These are phyloP conservation scores for Ulmus americana DNA, from an alignment of 331 rosid species.

Conservation along the genomic window DNA sequence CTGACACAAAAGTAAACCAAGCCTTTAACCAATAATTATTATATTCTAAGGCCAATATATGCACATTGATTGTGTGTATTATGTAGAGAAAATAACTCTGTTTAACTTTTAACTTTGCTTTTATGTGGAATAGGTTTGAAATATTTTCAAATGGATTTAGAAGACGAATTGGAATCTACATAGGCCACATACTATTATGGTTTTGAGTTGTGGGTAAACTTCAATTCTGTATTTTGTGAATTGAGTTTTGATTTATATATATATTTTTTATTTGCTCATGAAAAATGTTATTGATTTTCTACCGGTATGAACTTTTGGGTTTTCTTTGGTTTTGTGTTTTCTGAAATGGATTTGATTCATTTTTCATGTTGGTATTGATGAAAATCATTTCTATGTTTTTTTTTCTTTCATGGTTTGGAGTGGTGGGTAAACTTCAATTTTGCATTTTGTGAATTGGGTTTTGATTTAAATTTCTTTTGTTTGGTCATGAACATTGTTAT, in stretches of 20 bases:
- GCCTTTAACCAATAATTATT: conserved; percentile 5
- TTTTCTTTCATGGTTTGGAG: background rate
- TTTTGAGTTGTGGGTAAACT: background rate
- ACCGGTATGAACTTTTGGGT: background rate
- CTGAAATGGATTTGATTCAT: background rate
- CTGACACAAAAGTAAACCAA: conserved; percentile 5
- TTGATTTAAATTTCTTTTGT: background rate
- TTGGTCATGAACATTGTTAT: background rate
- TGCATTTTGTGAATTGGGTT: conserved; percentile 7
- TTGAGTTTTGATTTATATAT: conserved; percentile 19
- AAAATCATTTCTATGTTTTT: background rate
- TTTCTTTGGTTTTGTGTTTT: conserved; percentile 10
- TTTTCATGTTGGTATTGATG: background rate
- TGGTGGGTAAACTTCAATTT: conserved; percentile 3
- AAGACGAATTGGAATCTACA: too few relatives aligned
- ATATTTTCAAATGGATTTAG: too few relatives aligned
- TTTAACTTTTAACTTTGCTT: conserved; percentile 2
- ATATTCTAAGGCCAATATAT: conserved; percentile 1
- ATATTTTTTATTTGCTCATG: background rate
- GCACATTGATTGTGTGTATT: conserved; percentile 12
- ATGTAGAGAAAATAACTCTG: conserved; percentile 10
- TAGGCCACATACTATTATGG: background rate
- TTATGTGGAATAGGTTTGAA: conserved; percentile 17
- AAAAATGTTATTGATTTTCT: background rate
- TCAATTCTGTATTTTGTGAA: conserved; percentile 17